Evolutionary conservation across 805 yeast genomes (phyloP), one percentile per base, ranked within the genome.

Genomic region (Ogataea philodendri): DNA sequence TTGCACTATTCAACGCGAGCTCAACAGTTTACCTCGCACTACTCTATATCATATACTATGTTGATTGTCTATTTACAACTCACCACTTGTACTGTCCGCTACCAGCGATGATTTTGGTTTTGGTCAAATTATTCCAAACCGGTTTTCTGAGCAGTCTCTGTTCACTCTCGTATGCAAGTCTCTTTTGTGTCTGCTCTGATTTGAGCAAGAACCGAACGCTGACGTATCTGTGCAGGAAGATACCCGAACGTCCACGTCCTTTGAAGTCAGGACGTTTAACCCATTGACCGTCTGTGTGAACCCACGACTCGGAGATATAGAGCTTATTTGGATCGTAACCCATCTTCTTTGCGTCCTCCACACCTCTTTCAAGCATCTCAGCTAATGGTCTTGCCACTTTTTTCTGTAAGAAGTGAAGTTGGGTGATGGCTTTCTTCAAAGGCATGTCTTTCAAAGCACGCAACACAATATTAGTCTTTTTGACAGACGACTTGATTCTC

Each of bases 201-300:
- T 78, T 82, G 39, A 90, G 67, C 39, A 90, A 70, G 28, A 85
- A 84, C 64, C 82, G 78, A 20, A 89, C 77, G 60, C 90, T 95
- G 34, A 87, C 79, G 57, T 74, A 83, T 42, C 84, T 78, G 54
- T 85, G 93, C 20, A 70, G 72, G 32, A 84, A 72, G 39, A 84
- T 63, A 57, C 97, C 97, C 14, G 75, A 70, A 60, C 96, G 77
- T 46, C 96, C 96, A 66, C 97, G 79, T 46, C 93, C 96, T 66
- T 87, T 88, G 56, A 73, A 70, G 50, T 90, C 96, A 7, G 78
- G 61, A 58, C 93, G 74, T 59, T 76, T 81, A 18, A 56, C 52
- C 80, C 83, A 78, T 33, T 63, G 54, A 14, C 95, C 96, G 60
- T 90, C 97, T 39, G 88, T 79, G 26, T 96, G 97, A 17, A 79